These are phyloP conservation scores for Ophiognomonia clavigignenti-juglandacearum DNA, from an alignment of 2,329 filamentous ascomycete species.

Conservation along the genomic window DNA sequence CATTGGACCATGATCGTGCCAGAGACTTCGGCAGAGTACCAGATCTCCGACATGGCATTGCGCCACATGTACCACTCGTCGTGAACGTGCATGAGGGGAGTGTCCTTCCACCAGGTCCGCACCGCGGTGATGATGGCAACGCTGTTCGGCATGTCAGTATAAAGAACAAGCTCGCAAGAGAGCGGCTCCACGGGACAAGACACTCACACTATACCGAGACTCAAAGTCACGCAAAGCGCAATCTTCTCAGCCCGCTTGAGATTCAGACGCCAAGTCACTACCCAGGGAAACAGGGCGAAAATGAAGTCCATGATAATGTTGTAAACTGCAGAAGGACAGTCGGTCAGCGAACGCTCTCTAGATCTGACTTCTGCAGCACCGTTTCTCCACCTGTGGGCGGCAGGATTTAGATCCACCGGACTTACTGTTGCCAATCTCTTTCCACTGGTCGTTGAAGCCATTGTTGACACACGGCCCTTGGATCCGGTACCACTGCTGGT, in stretches of 20 bases:
- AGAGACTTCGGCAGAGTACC: slow-evolving; percentile 47
- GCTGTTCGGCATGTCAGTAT: slow-evolving; percentile 15
- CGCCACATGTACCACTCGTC: slow-evolving; percentile 45
- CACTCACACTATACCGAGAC: slow-evolving; percentile 40
- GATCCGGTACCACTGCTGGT: slow-evolving; percentile 42
- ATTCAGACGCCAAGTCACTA: slow-evolving; percentile 42
- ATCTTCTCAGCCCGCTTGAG: slow-evolving; percentile 45
- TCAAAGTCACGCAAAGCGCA: slow-evolving; percentile 45
- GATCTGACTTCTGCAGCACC: background rate
- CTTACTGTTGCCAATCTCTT: slow-evolving; percentile 46
- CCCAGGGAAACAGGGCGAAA: slow-evolving; percentile 45
- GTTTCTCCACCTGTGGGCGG: background rate
- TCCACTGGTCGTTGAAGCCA: slow-evolving; percentile 36
- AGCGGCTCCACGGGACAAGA: no score
- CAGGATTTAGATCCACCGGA: background rate
- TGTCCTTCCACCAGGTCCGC: slow-evolving; percentile 43
- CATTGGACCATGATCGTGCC: slow-evolving; percentile 52
- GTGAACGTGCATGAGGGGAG: slow-evolving; percentile 33
- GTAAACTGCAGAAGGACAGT: slow-evolving; percentile 34
- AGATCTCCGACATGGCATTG: slow-evolving; percentile 40
- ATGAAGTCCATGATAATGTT: slow-evolving; percentile 51
- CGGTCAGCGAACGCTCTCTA: background rate
- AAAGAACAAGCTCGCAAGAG: background rate
- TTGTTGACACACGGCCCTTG: slow-evolving; percentile 36
- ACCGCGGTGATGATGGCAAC: slow-evolving; percentile 44